Base-by-base conservation (phyloP, 2,329 filamentous ascomycete species). In the Aspergillus novoparasiticus region DNA sequence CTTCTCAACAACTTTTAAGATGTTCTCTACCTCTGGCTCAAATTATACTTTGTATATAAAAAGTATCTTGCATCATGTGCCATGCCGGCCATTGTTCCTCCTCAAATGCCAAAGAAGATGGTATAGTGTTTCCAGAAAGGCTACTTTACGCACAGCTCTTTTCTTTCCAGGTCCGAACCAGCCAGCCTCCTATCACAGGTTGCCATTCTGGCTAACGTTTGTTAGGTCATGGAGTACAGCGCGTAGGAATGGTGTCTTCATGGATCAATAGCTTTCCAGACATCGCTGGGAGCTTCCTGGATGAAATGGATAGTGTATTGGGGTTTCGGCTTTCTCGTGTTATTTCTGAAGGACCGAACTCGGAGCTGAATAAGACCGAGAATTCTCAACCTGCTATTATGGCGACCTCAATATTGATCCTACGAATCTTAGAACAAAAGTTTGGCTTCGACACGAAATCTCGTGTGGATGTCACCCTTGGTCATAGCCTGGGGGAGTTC, bases 361-460 rank as follows among this genome's bases (percentile, higher is more conserved):
- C 87, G 61, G 80, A 84, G 58, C 87, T 98, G 61, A 96, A 92
- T 46, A 86, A 87, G 62, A 97, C 94, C 5, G 87, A 91, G 68
- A 94, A 96, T 75, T 91, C 94, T 4, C 94, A 98, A 78, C 94
- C 94, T 1, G 94, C 94, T 71, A 97, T 97, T 78, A 96, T 98
- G 93, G 92, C 93, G 16, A 95, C 93, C 4, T 96, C 92, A 32
- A 89, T 97, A 73, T 86, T 97, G 63, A 96, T 97, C 73, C 85
- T 97, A 60, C 90, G 92, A 61, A 89, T 97, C 64, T 85, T 98
- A 66, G 93, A 97, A 80, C 83, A 86, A 65, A 92, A 97, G 69
- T 97, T 94, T 74, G 88, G 86, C 46, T 96, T 97, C 80, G 83
- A 86, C 62, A 86, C 89, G 8, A 79, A 82, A 10, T 86, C 91